Evolutionary conservation across 2,329 filamentous ascomycete genomes (phyloP), one percentile per base, ranked within the genome.

Genomic region (Claviceps monticola): DNA sequence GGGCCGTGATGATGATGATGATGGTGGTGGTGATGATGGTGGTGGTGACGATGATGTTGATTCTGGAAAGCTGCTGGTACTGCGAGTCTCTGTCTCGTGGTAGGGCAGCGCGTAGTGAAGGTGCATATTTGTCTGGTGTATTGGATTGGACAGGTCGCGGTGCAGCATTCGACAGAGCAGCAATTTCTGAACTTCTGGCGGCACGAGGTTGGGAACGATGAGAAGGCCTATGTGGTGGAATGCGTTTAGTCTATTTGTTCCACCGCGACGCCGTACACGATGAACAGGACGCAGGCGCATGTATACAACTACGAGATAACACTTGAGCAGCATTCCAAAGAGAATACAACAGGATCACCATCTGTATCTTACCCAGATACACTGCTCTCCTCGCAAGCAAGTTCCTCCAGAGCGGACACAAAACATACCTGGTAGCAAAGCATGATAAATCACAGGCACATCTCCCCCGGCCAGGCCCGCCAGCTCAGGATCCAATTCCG

Each of bases 121-220:
- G 66, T 94, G 86, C n/a, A 97, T 72, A 66, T 97, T 98, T 50
- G 90, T 97, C 61, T 86, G 79, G 64, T 97, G 89, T 4, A 71
- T 64, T 3, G 82, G 79, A 57, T 85, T 79, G 55, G 82, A 81
- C 16, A 95, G 77, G 64, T 95, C 86, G 23, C 73, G 77, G 67
- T 94, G 87, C 34, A 96, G 72, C 56, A 95, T 76, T 51, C 79
- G 80, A 45, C 80, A 79, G 5, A 97, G 74, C 2, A 97, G 73
- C 39, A 72, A 68, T 54, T 74, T 70, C 64, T 98, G 93, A 14
- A 86, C 72, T 5, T 70, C 61, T 16, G 78, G 75, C 4, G 89
- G 83, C 9, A 97, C 69, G 8, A 97, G 71, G 26, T 77, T 76
- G 13, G 90, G 90, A 2, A 90, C 70, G 50, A 97, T 77, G 52